Conservation (phyloP, 1,284 basidiomycete genomes). For the Ceratobasidium sp. region DNA sequence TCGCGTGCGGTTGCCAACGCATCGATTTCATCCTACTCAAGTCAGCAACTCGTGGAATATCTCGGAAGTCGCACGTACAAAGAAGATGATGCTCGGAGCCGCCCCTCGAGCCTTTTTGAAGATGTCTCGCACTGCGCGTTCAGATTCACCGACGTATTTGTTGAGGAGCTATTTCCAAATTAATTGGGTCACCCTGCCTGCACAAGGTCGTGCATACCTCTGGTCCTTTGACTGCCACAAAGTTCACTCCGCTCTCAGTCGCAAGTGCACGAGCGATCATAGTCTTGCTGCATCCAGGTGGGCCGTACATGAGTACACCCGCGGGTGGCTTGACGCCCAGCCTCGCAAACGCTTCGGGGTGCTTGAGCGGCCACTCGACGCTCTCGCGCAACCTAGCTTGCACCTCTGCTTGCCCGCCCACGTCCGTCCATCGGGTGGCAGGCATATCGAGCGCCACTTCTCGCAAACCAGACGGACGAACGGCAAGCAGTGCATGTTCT, state of each 20-base stretch:
- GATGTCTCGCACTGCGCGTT: constrained; percentile 91
- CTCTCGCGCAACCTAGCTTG: constrained; percentile 87
- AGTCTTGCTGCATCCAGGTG: constrained; percentile 98
- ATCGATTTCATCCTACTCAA: constrained; percentile 93
- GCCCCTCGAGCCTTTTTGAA: constrained; percentile 95
- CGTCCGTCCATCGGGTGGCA: constrained; percentile 83
- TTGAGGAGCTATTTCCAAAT: constrained; percentile 74
- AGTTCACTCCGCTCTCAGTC: constrained; percentile 94
- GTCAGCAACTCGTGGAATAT: neutral
- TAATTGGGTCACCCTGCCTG: neutral
- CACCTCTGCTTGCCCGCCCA: constrained; percentile 83
- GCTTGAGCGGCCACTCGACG: constrained; percentile 93
- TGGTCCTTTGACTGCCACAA: constrained; percentile 97
- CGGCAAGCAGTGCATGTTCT: constrained; percentile 70
- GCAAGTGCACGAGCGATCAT: constrained; percentile 93
- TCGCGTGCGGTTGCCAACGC: constrained; percentile 85
- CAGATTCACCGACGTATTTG: constrained; percentile 98
- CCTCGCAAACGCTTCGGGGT: constrained; percentile 84
- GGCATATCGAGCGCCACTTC: constrained; percentile 90
- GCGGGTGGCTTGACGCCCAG: constrained; percentile 89
- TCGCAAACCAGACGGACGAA: constrained; percentile 93
- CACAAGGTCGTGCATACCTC: constrained; percentile 64
- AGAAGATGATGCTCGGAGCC: constrained; percentile 94
- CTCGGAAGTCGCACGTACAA: constrained; percentile 63
- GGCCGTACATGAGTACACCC: constrained; percentile 93